A percentile compares a stretch with the other conserved stretches of the same genome.
phyloP scores from a whole-genome alignment of 1,284 basidiomycete genomes.

The Moniliella sp. region DNA sequence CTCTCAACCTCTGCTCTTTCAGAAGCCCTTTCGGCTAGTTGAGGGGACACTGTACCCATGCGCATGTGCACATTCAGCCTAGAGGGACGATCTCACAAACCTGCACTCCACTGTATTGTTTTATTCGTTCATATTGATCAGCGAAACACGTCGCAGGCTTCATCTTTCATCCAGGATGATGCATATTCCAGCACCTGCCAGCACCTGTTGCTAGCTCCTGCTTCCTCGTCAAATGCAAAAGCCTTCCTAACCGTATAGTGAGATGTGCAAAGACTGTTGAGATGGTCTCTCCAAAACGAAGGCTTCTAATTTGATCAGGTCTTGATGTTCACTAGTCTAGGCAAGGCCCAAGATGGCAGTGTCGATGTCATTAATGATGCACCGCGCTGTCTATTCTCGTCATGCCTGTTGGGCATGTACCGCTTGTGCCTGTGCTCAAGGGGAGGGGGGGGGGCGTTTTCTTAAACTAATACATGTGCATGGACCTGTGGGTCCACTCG shows the following conservation, averaged over 20 bases:
- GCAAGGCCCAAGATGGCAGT: constrained; percentile 53
- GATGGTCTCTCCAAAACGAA: constrained; percentile 63
- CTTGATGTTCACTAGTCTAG: constrained; percentile 29
- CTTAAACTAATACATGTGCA: too few species aligned
- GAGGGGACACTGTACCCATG: too few species aligned
- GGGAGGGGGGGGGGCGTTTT: too few species aligned
- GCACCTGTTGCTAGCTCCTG: constrained; percentile 5
- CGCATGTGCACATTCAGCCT: too few species aligned
- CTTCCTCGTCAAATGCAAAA: constrained; percentile 1
- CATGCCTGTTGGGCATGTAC: too few species aligned
- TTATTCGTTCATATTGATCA: constrained; percentile 74
- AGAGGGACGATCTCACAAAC: too few species aligned
- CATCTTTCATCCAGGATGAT: constrained; percentile 43
- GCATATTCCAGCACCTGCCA: constrained; percentile 37
- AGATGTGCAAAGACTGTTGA: constrained; percentile 57
- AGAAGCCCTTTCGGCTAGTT: constrained; percentile 88
- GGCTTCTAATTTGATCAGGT: constrained; percentile 60
- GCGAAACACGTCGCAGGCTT: constrained; percentile 64
- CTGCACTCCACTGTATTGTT: constrained; percentile 71
- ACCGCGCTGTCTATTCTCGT: constrained; percentile 73
- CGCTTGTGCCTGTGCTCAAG: too few species aligned
- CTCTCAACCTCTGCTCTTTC: constrained; percentile 80
- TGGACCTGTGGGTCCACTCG: too few species aligned
- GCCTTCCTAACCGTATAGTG: constrained; percentile 39
- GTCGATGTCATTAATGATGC: constrained; percentile 81